A percentile compares a stretch with the other conserved stretches of the same genome.
Evolutionary conservation across 805 yeast species (phyloP).

Genomic region (Tetrapisispora iriomotensis): DNA sequence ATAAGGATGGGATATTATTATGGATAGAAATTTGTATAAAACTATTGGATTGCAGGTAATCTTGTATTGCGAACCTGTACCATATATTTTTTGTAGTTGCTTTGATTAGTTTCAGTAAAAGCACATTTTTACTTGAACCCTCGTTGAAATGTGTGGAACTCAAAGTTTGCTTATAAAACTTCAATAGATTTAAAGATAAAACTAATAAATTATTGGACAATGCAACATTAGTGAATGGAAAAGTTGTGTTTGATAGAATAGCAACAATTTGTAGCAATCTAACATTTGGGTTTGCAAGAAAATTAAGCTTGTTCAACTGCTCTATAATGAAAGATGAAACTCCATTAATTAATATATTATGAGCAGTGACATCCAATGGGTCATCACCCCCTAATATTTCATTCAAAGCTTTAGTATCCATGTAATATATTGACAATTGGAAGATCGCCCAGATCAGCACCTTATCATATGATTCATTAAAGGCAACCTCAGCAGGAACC

Average conservation of each 20-base stretch:
- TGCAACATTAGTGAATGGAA: slow-evolving; percentile 7
- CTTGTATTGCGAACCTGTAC: slow-evolving; percentile 20
- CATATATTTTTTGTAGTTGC: slow-evolving; percentile 21
- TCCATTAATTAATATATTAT: too few relatives aligned
- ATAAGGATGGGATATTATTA: slow-evolving; percentile 19
- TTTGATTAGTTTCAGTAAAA: slow-evolving; percentile 14
- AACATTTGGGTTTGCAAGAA: slow-evolving; percentile 20
- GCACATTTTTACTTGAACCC: slow-evolving; percentile 6
- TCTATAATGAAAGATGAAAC: slow-evolving; percentile 12
- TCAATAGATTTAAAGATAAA: slow-evolving; percentile 19
- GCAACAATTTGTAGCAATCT: slow-evolving; percentile 19
- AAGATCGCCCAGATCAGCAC: slow-evolving; percentile 25
- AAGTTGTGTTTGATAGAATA: slow-evolving; percentile 21
- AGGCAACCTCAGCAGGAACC: slow-evolving; percentile 12
- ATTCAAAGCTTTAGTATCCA: slow-evolving; percentile 13
- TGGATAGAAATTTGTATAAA: slow-evolving; percentile 15
- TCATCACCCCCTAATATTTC: neutral
- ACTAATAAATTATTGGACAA: slow-evolving; percentile 15
- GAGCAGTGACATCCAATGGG: too few relatives aligned
- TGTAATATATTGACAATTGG: slow-evolving; percentile 20
- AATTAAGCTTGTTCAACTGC: slow-evolving; percentile 13
- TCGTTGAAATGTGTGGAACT: slow-evolving; percentile 16
- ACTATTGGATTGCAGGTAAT: slow-evolving; percentile 22
- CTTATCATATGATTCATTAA: slow-evolving; percentile 21
- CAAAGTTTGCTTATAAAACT: slow-evolving; percentile 17